A percentile compares a stretch with the other conserved stretches of the same genome.
phyloP scores from a whole-genome alignment of 169 alveolate species.

The Toxoplasma gondii region DNA sequence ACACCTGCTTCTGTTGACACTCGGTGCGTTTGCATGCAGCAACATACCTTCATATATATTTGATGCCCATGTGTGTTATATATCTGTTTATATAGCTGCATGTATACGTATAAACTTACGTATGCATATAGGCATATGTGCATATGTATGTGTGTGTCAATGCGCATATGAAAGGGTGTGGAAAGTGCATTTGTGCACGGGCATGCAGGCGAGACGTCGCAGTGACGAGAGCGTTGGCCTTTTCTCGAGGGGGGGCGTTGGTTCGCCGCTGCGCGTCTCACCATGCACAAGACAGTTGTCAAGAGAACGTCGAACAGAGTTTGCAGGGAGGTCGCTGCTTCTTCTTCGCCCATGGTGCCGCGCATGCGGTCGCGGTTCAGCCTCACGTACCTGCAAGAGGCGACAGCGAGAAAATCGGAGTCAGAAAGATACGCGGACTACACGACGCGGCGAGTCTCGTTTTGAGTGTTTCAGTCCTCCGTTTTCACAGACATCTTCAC shows the following conservation, averaged over 20 bases:
- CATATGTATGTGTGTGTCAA: not conserved
- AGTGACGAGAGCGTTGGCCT: too few relatives aligned
- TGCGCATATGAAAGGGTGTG: not conserved
- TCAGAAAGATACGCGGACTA: not conserved
- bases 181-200: too few relatives aligned
- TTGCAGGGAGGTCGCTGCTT: slow-evolving; percentile 37
- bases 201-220: too few relatives aligned
- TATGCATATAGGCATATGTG: not conserved
- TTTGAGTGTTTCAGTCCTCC: not conserved
- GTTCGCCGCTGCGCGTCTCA: not conserved
- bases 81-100: too few relatives aligned
- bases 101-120: not conserved
- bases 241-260: not conserved
- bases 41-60: too few relatives aligned
- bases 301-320: slow-evolving; percentile 46
- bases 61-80: too few relatives aligned
- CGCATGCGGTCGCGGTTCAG: slow-evolving; percentile 97
- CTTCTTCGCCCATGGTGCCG: slow-evolving; percentile 90
- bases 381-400: slow-evolving; percentile 84
- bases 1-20: too few relatives aligned
- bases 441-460: not conserved
- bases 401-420: not conserved
- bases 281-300: slow-evolving; percentile 51
- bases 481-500: not conserved
- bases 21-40: too few relatives aligned